A percentile compares a stretch with the other conserved stretches of the same genome.
These are phyloP conservation scores for Magnolia kwangsiensis DNA, from an alignment of 164 flowering plant genomes.

Conservation along the genomic window DNA sequence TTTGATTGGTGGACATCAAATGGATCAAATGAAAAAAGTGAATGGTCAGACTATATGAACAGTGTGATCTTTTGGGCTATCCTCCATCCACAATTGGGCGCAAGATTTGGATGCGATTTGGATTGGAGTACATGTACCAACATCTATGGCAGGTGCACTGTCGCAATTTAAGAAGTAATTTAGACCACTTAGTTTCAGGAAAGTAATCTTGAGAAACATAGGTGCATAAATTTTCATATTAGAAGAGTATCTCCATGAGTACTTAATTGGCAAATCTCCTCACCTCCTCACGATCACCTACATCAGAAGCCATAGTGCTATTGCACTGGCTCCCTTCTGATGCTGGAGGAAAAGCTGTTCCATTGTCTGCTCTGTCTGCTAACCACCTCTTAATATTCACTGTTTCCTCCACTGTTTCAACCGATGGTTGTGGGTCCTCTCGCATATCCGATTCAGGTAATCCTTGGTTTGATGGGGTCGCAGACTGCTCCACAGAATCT, in stretches of 20 bases:
- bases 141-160: not conserved
- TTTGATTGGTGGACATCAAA: not conserved
- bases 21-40: not conserved
- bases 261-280: conserved; percentile 5
- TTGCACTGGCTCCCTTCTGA: conserved; percentile 21
- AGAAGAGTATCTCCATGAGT: not conserved
- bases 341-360: conserved; percentile 11
- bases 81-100: not conserved
- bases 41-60: not conserved
- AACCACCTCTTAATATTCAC: conserved; percentile 11
- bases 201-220: not conserved
- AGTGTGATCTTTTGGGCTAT: not conserved
- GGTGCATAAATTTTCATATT: not conserved
- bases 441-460: conserved; percentile 12
- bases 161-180: not conserved
- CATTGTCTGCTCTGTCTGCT: conserved; percentile 16
- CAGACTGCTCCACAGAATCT: not conserved
- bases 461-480: conserved; percentile 26
- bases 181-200: not conserved
- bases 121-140: not conserved
- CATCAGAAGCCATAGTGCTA: conserved; percentile 23
- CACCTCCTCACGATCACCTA: conserved; percentile 38
- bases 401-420: conserved; percentile 4
- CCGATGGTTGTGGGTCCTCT: not conserved
- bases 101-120: not conserved